phyloP scores from a whole-genome alignment of 495 filamentous ascomycete species.

The Penicillium desertorum region DNA sequence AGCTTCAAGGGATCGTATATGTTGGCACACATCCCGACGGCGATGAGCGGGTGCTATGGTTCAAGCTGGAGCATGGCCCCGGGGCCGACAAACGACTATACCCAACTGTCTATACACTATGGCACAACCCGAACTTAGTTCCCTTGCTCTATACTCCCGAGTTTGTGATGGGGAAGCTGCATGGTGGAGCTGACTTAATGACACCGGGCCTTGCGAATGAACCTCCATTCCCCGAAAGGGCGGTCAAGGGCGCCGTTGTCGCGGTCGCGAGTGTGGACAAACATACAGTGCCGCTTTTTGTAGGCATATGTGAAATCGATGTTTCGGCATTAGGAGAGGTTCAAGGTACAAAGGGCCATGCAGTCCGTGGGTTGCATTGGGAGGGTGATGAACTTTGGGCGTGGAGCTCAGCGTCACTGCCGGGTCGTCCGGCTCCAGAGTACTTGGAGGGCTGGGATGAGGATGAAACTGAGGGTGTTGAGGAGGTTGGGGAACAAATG shows the following conservation, averaged over 20 bases:
- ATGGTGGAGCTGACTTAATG: conserved; percentile 71
- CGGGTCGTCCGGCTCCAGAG: conserved; percentile 52
- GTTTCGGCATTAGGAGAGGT: conserved; percentile 57
- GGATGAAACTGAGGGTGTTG: conserved; percentile 39
- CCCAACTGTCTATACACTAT: conserved; percentile 69
- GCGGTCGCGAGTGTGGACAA: conserved; percentile 64
- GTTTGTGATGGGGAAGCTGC: conserved; percentile 63
- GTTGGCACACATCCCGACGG: conserved; percentile 56
- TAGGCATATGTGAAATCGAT: conserved; percentile 69
- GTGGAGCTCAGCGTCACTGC: conserved; percentile 57
- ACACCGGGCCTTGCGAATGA: conserved; percentile 68
- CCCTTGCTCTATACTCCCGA: conserved; percentile 64
- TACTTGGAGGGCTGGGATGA: conserved; percentile 50
- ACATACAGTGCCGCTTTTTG: conserved; percentile 61
- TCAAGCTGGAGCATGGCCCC: conserved; percentile 61
- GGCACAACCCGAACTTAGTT: conserved; percentile 61
- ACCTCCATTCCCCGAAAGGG: conserved; percentile 63
- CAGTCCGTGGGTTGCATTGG: conserved; percentile 69
- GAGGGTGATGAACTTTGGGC: conserved; percentile 72
- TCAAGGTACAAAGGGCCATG: conserved; percentile 64
- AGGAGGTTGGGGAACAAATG: conserved; percentile 40
- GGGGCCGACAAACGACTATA: conserved; percentile 52
- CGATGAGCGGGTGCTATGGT: conserved; percentile 70
- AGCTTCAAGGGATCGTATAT: conserved; percentile 66
- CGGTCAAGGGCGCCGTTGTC: conserved; percentile 61